Evolutionary conservation across 2,329 filamentous ascomycete genomes (phyloP).

Genomic region (Nemania sp.): DNA sequence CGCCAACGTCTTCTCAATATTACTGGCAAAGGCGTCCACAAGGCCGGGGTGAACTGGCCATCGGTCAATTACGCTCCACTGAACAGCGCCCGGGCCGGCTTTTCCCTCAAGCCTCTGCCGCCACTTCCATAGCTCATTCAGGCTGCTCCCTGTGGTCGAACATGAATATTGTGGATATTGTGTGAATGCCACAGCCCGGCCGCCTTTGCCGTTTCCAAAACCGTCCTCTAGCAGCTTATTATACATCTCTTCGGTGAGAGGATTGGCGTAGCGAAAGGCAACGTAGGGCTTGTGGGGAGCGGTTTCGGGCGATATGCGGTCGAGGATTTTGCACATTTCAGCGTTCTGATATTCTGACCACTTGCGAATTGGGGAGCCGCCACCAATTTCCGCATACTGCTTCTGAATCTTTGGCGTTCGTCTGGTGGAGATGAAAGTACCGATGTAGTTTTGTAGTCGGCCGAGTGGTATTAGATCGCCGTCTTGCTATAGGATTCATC

Average conservation of each 20-base stretch:
- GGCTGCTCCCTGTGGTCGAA: slow-evolving; percentile 93
- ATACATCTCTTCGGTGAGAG: slow-evolving; percentile 95
- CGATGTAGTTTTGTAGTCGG: slow-evolving; percentile 88
- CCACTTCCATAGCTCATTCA: slow-evolving; percentile 99
- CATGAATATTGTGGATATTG: slow-evolving; percentile 99
- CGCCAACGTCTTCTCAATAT: slow-evolving; percentile 86
- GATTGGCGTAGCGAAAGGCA: slow-evolving; percentile 94
- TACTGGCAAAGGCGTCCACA: slow-evolving; percentile 90
- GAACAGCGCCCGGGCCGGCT: slow-evolving; percentile 76
- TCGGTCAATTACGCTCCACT: slow-evolving; percentile 97
- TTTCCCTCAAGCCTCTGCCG: slow-evolving; percentile 87
- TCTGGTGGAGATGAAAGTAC: slow-evolving; percentile 84
- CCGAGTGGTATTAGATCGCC: slow-evolving; percentile 96
- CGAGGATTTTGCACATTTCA: slow-evolving; percentile 98
- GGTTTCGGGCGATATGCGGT: slow-evolving; percentile 89
- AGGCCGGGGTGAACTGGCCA: slow-evolving; percentile 95
- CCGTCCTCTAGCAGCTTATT: slow-evolving; percentile 84
- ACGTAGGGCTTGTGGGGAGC: slow-evolving; percentile 98
- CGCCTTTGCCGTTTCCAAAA: slow-evolving; percentile 89
- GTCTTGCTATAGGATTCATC: slow-evolving; percentile 73
- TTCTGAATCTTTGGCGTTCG: slow-evolving; percentile 96
- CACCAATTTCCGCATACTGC: slow-evolving; percentile 94
- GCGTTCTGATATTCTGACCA: slow-evolving; percentile 95
- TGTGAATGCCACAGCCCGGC: slow-evolving; percentile 94
- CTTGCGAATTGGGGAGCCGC: slow-evolving; percentile 96